These are phyloP conservation scores for Sugiyamaella boreocaroliniensis DNA, from an alignment of 805 yeast species.

Conservation along the genomic window DNA sequence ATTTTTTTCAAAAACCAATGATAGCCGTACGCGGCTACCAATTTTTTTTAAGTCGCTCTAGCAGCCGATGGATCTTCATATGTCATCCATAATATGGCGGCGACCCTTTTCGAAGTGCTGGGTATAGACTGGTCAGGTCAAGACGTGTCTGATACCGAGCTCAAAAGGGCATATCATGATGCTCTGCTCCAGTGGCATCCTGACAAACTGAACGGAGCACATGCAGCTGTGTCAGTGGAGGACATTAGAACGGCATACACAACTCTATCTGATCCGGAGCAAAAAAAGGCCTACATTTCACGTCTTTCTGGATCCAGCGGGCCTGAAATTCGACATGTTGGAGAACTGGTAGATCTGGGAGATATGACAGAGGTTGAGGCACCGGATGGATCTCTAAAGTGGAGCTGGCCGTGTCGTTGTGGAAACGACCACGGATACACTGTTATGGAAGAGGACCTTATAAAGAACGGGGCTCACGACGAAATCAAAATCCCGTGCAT, in stretches of 20 bases:
- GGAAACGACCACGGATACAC: slow-evolving; percentile 48
- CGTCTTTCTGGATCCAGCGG: slow-evolving; percentile 28
- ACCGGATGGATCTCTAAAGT: slow-evolving; percentile 16
- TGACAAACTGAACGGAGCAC: slow-evolving; percentile 47
- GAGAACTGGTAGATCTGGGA: slow-evolving; percentile 60
- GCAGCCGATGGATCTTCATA: slow-evolving; percentile 10
- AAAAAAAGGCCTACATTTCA: slow-evolving; percentile 48
- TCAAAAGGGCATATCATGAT: slow-evolving; percentile 58
- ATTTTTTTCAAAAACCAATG: neutral
- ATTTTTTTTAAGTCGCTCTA: neutral
- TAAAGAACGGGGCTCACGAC: slow-evolving; percentile 46
- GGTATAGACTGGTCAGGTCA: slow-evolving; percentile 37
- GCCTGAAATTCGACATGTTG: slow-evolving; percentile 34
- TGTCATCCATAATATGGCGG: slow-evolving; percentile 12
- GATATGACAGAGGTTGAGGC: slow-evolving; percentile 46
- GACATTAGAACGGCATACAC: slow-evolving; percentile 59
- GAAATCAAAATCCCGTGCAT: slow-evolving; percentile 73
- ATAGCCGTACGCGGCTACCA: slow-evolving; percentile 6
- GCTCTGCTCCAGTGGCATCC: slow-evolving; percentile 68
- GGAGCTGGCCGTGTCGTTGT: slow-evolving; percentile 33
- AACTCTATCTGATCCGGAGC: slow-evolving; percentile 39
- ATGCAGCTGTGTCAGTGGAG: slow-evolving; percentile 29
- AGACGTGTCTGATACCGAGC: slow-evolving; percentile 24
- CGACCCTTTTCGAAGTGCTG: slow-evolving; percentile 52
- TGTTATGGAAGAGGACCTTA: slow-evolving; percentile 57